phyloP scores from a whole-genome alignment of 441 rosid species.

The Pelargonium australe region DNA sequence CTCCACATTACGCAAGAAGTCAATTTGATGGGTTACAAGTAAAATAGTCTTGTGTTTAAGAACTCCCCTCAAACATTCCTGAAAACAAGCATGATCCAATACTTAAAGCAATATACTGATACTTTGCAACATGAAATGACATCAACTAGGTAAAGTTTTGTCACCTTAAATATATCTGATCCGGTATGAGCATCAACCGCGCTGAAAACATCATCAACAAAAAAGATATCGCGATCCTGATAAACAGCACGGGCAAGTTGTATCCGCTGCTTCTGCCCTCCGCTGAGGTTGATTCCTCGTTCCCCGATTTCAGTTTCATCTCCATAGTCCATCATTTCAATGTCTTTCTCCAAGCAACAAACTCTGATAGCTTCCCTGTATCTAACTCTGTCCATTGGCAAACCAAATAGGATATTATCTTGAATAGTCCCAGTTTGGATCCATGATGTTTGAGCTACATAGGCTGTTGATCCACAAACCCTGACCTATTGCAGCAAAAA shows the following conservation, averaged over 20 bases:
- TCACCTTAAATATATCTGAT: slow-evolving; percentile 61
- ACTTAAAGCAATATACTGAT: background rate
- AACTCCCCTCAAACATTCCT: slow-evolving; percentile 72
- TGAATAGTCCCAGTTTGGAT: slow-evolving; percentile 83
- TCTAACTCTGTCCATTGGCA: slow-evolving; percentile 49
- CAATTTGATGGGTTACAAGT: slow-evolving; percentile 90
- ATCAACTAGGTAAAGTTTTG: background rate
- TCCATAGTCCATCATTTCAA: slow-evolving; percentile 51
- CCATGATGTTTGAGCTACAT: slow-evolving; percentile 87
- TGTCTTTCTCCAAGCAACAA: slow-evolving; percentile 75
- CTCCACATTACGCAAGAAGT: slow-evolving; percentile 74
- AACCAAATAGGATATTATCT: slow-evolving; percentile 72
- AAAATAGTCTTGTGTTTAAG: slow-evolving; percentile 61
- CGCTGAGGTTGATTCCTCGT: slow-evolving; percentile 87
- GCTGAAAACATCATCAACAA: slow-evolving; percentile 79
- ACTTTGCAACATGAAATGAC: background rate
- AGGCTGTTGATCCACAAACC: slow-evolving; percentile 61
- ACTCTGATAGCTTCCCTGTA: slow-evolving; percentile 55
- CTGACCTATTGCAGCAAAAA: slow-evolving; percentile 57
- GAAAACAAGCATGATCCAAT: slow-evolving; percentile 18
- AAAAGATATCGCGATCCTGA: slow-evolving; percentile 67
- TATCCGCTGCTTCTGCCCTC: slow-evolving; percentile 91
- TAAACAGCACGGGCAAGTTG: slow-evolving; percentile 89
- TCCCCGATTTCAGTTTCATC: slow-evolving; percentile 93
- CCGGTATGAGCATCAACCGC: slow-evolving; percentile 87